Percentiles rank a stretch among this genome's conserved stretches.
Conservation (phyloP, 495 filamentous ascomycete species). For the Penicillium parvum region DNA sequence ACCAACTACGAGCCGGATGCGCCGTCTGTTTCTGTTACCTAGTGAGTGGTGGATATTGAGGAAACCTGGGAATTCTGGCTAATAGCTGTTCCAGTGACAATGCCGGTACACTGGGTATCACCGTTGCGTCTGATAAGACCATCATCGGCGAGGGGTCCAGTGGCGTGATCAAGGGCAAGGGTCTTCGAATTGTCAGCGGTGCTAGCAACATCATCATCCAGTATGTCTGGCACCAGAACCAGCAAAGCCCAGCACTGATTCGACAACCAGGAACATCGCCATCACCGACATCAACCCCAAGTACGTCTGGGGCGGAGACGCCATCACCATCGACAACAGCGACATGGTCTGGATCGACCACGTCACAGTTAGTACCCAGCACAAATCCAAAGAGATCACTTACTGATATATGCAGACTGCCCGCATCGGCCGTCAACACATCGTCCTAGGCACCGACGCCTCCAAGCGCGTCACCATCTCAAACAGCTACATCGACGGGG, state of each 20-base stretch:
- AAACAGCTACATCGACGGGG: conserved; percentile 45
- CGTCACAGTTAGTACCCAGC: conserved; percentile 27
- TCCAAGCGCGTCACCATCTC: conserved; percentile 43
- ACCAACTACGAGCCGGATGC: conserved; percentile 36
- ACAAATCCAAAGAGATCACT: neutral
- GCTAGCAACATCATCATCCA: conserved; percentile 46
- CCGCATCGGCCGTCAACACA: conserved; percentile 43
- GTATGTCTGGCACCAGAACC: conserved; percentile 12
- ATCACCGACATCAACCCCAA: conserved; percentile 46
- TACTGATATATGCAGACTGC: conserved; percentile 28
- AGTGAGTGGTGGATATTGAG: conserved; percentile 14
- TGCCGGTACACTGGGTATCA: conserved; percentile 41
- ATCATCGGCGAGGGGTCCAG: conserved; percentile 34
- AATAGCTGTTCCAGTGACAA: conserved; percentile 26
- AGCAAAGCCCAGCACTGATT: neutral
- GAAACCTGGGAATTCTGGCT: neutral
- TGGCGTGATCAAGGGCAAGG: conserved; percentile 43
- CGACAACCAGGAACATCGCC: conserved; percentile 34
- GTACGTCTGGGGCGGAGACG: conserved; percentile 50
- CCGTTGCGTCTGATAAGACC: conserved; percentile 43
- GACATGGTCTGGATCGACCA: conserved; percentile 48
- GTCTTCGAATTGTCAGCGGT: conserved; percentile 42
- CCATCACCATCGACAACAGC: conserved; percentile 39
- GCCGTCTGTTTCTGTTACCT: conserved; percentile 35
- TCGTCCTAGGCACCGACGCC: conserved; percentile 37